phyloP scores from a whole-genome alignment of 169 alveolate species.

The Eimeria falciformis region DNA sequence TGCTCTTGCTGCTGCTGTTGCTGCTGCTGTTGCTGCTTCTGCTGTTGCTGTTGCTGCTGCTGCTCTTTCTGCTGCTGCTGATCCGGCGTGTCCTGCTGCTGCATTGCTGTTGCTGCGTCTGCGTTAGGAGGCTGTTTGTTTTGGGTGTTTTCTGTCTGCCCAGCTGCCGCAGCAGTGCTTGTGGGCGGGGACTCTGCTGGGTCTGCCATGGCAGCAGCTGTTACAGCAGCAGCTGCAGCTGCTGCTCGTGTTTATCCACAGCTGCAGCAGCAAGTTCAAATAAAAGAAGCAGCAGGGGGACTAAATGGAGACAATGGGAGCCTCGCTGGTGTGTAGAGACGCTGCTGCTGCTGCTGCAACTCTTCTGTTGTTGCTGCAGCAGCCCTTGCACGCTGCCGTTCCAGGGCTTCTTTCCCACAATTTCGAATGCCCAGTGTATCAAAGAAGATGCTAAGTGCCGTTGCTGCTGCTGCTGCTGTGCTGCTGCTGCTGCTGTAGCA shows the following conservation, averaged over 20 bases:
- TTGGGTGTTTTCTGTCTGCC: neutral
- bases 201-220: neutral
- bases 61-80: neutral
- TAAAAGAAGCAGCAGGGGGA: neutral
- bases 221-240: constrained; percentile 25
- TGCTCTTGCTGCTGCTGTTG: neutral
- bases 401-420: no score
- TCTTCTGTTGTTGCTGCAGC: no score
- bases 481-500: neutral
- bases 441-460: no score
- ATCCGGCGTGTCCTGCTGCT: neutral
- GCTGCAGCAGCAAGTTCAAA: neutral
- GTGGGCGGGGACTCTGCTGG: constrained; percentile 15
- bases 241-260: neutral
- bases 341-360: neutral
- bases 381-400: no score
- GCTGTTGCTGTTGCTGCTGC: constrained; percentile 2
- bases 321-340: neutral
- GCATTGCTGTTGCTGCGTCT: neutral
- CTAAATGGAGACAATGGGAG: no score
- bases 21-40: constrained; percentile 15
- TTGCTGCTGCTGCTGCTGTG: constrained; percentile 19
- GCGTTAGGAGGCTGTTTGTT: neutral
- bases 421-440: no score
- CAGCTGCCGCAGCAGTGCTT: neutral